Base-by-base conservation (phyloP, 805 yeast genomes). In the Kluyveromyces wickerhamii region DNA sequence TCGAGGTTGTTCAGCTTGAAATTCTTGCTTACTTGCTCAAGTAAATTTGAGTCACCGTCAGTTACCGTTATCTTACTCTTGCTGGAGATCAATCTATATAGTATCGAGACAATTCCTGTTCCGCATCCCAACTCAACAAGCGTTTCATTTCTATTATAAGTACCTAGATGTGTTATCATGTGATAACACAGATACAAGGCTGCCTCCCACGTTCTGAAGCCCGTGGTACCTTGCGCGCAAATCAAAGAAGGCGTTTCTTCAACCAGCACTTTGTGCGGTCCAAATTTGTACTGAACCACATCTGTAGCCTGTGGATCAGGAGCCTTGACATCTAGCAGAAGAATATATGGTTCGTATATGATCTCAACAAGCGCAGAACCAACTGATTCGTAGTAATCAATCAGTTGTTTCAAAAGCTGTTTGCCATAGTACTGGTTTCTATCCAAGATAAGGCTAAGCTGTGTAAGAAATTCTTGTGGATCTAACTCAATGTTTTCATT, bases 131-230 rank as follows among this genome's bases (percentile, higher is more conserved):
- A 53, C 48, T 88, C 97, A 8, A 84, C 51, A 0, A 82, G 60
- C 21, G 19, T 12, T 9, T 17, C 25, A 16, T 25, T 9, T 15
- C 19, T 24, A n/a, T 16, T 28, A 28, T 27, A 27, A 9, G 16
- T 16, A 7, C 21, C 21, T 12, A 18, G 40, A 19, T 38, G 21
- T 18, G 41, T 33, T 1, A 62, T 42, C 11, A 83, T 44, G 45
- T 61, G 79, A 24, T 75, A 67, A 1, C 80, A 62, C 6, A 89
- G 57, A 35, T 65, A 84, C 5, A 83, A 45, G 0, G 95, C 81
- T 2, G 95, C 96, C 51, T 86, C 96, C 97, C 96, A 88, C 1
- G 96, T 89, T 26, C 96, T 63, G 36, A 76, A 59, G 0, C 96
- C 96, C 0, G 96, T 89, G 1, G 94, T 79, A 4, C 94, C 94